phyloP scores from a whole-genome alignment of 495 filamentous ascomycete species.

The Aspergillus nanangensis region DNA sequence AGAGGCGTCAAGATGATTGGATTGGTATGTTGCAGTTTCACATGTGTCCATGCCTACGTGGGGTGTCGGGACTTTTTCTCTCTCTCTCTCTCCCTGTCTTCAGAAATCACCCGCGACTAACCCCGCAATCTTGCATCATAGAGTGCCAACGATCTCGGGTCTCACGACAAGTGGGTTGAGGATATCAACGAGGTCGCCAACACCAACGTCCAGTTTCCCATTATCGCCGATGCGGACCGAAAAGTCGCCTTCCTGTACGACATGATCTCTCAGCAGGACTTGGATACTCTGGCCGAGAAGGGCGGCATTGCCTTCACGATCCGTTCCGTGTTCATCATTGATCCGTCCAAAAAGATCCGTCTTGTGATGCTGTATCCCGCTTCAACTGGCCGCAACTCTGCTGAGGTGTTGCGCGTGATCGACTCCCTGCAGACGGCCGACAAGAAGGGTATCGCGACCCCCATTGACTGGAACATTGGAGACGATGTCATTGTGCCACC shows the following conservation, averaged over 20 bases:
- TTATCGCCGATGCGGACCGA: slow-evolving; percentile 64
- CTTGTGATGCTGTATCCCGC: slow-evolving; percentile 66
- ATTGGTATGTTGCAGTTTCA: slow-evolving; percentile 30
- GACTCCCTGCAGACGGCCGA: slow-evolving; percentile 63
- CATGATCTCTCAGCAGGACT: slow-evolving; percentile 58
- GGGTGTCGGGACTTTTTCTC: too few species aligned
- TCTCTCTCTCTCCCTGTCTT: not conserved
- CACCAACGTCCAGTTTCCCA: slow-evolving; percentile 58
- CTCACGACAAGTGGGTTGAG: slow-evolving; percentile 58
- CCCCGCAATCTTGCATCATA: slow-evolving; percentile 9
- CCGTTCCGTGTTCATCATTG: slow-evolving; percentile 66
- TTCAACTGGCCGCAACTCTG: slow-evolving; percentile 59
- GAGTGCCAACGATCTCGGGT: slow-evolving; percentile 55
- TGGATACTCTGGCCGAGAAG: slow-evolving; percentile 52
- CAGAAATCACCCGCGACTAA: not conserved
- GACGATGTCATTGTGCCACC: slow-evolving; percentile 68
- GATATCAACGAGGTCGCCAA: slow-evolving; percentile 61
- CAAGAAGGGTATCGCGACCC: slow-evolving; percentile 58
- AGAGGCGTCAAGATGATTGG: slow-evolving; percentile 65
- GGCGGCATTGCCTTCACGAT: slow-evolving; percentile 64
- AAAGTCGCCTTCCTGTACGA: slow-evolving; percentile 63
- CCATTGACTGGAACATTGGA: slow-evolving; percentile 60
- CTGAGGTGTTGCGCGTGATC: slow-evolving; percentile 61
- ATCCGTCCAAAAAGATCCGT: slow-evolving; percentile 65
- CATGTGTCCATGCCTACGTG: not conserved